Evolutionary conservation across 179 eudicot genomes (phyloP), one percentile per base, ranked within the genome.

Genomic region (Silene coronaria): DNA sequence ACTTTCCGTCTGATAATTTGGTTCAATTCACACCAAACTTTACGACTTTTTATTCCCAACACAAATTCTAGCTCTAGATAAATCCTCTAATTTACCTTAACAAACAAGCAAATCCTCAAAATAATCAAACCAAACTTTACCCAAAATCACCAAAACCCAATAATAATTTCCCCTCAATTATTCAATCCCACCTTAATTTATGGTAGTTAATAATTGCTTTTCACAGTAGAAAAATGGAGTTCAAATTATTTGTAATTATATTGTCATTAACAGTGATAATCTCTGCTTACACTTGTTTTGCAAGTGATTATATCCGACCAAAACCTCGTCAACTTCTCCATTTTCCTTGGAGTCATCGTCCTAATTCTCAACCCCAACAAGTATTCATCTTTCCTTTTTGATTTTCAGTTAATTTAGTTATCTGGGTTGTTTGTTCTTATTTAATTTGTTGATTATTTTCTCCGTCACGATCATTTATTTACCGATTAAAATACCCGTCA

Each of bases 301-400:
- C 84, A 4, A 81, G 68, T 72, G 85, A 85, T 59, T 93, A 93
- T 62, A 78, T 91, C 45, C 85, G 97, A 8, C 96, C 97, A 0
- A 85, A 81, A 78, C 92, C 92, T 34, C 89, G 98, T 22, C 77
- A 89, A 76, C 79, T 79, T 19, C 82, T 90, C 73, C 80, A 77
- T 22, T 89, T 93, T 32, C 89, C 87, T 21, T 88, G 85, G 91
- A 28, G 32, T 24, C 60, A 48, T 51, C 90, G 85, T 24, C 48
- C 55, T 72, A 78, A 87, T 13, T 77, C 91, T 65, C 73, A 77
- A n/a, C 98, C 98, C 60, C 92, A 90, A 28, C 98, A 92, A 92
- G 98, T 90, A 22, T 3, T 51, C 30, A 28, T 10, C 1, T 0
- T 3, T 30, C 13, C 36, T 3, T 24, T 4, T 64, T 5, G 0